Evolutionary conservation across 108 stramenopile species (phyloP).

Genomic region (Cyclotella kingstonii): DNA sequence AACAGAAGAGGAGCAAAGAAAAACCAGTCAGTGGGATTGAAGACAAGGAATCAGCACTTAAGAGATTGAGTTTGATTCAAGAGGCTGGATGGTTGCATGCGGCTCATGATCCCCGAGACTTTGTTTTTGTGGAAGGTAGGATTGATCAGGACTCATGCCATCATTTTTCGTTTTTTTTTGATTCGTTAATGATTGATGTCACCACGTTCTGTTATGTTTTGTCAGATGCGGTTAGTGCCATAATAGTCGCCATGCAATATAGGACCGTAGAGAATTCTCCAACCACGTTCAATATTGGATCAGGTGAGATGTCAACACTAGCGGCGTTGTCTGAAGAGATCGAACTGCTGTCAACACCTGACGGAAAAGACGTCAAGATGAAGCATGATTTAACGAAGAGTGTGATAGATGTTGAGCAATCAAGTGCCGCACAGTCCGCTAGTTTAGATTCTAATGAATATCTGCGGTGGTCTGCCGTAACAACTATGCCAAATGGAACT

Average conservation of each 20-base stretch:
- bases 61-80: conserved; percentile 24
- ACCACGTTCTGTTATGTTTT: neutral
- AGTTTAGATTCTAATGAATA: conserved; percentile 34
- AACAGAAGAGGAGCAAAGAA: conserved; percentile 1
- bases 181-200: neutral
- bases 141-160: neutral
- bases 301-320: conserved; percentile 22
- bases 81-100: conserved; percentile 28
- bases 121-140: conserved; percentile 65
- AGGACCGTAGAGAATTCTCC: conserved; percentile 37
- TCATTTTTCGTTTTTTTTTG: neutral
- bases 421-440: conserved; percentile 24
- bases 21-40: neutral
- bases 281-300: conserved; percentile 45
- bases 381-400: conserved; percentile 13
- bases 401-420: conserved; percentile 36
- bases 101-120: conserved; percentile 41
- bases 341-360: conserved; percentile 8
- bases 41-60: neutral
- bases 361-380: neutral
- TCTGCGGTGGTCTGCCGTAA: conserved; percentile 49
- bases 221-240: conserved; percentile 64
- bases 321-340: conserved; percentile 34
- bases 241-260: conserved; percentile 76
- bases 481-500: conserved; percentile 54